Conservation (phyloP, 2,329 filamentous ascomycete genomes). For the Orbilia brochopaga region DNA sequence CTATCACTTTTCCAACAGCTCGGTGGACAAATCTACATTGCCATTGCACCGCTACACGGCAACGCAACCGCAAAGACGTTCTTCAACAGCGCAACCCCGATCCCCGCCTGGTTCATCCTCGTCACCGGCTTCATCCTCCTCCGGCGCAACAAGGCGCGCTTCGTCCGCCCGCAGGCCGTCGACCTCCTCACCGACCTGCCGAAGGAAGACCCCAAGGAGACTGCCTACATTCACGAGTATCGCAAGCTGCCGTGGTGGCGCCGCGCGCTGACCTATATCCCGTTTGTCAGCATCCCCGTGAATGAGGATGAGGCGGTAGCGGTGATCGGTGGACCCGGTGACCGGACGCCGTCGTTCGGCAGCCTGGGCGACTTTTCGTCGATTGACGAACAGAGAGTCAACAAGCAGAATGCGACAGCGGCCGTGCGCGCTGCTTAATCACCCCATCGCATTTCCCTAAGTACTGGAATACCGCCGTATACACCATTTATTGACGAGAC, state of each 20-base stretch:
- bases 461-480: no score
- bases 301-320: constrained; percentile 29
- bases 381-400: constrained; percentile 25
- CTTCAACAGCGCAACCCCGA: constrained; percentile 43
- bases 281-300: constrained; percentile 44
- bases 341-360: constrained; percentile 14
- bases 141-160: constrained; percentile 15
- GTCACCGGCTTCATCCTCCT: constrained; percentile 26
- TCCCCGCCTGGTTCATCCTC: constrained; percentile 45
- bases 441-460: no score
- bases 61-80: constrained; percentile 29
- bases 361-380: constrained; percentile 24
- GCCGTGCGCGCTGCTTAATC: no score
- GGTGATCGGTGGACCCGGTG: constrained; percentile 14
- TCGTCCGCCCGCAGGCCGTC: constrained; percentile 27
- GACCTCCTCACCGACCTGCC: constrained; percentile 37
- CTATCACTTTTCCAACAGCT: constrained; percentile 24
- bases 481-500: no score
- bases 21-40: constrained; percentile 48
- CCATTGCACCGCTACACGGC: constrained; percentile 43
- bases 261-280: constrained; percentile 37
- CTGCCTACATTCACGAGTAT: constrained; percentile 44
- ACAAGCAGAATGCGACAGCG: no score
- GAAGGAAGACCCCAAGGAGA: constrained; percentile 48
- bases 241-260: constrained; percentile 34